phyloP scores from a whole-genome alignment of 306 rosid genomes.

The Datisca glomerata region DNA sequence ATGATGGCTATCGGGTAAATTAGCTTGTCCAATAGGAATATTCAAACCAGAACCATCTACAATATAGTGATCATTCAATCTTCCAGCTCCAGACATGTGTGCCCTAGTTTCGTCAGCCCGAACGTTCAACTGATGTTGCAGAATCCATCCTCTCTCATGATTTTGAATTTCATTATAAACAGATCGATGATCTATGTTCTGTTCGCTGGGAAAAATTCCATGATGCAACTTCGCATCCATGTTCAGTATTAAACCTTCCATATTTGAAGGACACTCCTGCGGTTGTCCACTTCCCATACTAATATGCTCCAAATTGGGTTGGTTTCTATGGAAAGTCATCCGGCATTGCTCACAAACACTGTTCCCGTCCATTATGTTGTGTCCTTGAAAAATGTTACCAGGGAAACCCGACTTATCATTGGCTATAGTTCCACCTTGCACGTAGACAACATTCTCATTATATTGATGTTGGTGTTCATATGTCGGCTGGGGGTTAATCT shows the following conservation, averaged over 20 bases:
- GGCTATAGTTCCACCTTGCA: conserved; percentile 40
- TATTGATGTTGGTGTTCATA: conserved; percentile 69
- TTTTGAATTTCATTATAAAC: conserved; percentile 43
- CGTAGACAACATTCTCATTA: conserved; percentile 65
- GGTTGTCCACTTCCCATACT: conserved; percentile 46
- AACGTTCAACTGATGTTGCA: conserved; percentile 40
- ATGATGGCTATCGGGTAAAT: conserved; percentile 37
- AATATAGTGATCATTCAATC: conserved; percentile 44
- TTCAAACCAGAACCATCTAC: conserved; percentile 48
- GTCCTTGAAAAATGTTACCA: conserved; percentile 44
- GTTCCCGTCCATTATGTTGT: conserved; percentile 57
- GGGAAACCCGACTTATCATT: conserved; percentile 67
- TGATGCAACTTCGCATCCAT: conserved; percentile 67
- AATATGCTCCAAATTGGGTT: conserved; percentile 49
- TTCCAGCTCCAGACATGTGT: conserved; percentile 43
- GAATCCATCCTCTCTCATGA: conserved; percentile 66
- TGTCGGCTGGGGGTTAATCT: conserved; percentile 40
- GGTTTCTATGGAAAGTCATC: conserved; percentile 58
- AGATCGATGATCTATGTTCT: conserved; percentile 36
- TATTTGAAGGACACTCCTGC: conserved; percentile 46
- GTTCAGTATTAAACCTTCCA: conserved; percentile 42
- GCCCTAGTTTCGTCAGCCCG: conserved; percentile 48
- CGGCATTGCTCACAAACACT: conserved; percentile 65
- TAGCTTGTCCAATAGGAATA: conserved; percentile 46
- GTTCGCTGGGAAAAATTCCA: conserved; percentile 41